phyloP scores from a whole-genome alignment of 2,329 filamentous ascomycete genomes.

The Fusarium tanahbumbuense region DNA sequence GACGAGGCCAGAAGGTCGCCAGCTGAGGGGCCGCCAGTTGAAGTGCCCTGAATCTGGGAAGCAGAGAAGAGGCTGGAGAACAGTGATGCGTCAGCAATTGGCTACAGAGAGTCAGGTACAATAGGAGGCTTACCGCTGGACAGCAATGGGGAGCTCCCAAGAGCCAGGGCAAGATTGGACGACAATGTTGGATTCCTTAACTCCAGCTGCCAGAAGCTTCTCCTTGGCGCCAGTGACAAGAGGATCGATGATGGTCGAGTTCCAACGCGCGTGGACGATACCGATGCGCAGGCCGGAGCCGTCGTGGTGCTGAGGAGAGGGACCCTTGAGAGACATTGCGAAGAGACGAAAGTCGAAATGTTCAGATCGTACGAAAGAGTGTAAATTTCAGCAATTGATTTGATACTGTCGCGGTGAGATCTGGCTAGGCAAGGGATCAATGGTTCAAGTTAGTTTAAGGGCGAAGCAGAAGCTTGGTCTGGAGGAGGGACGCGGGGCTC shows the following conservation, averaged over 20 bases:
- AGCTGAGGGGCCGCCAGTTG: slow-evolving; percentile 70
- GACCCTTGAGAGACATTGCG: slow-evolving; percentile 62
- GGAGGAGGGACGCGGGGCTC: slow-evolving; percentile 40
- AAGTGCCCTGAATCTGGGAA: slow-evolving; percentile 84
- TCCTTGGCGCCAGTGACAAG: slow-evolving; percentile 84
- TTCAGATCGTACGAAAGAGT: not conserved
- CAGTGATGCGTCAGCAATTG: slow-evolving; percentile 26
- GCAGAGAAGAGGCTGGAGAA: slow-evolving; percentile 78
- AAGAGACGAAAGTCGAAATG: not conserved
- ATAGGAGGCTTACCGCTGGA: slow-evolving; percentile 73
- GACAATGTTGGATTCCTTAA: slow-evolving; percentile 88
- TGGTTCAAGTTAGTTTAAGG: slow-evolving; percentile 20
- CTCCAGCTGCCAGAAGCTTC: slow-evolving; percentile 80
- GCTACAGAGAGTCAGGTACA: not conserved
- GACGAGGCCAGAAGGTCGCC: slow-evolving; percentile 80
- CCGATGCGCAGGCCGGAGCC: slow-evolving; percentile 85
- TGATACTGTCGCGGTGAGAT: slow-evolving; percentile 14
- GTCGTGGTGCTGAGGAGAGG: slow-evolving; percentile 68
- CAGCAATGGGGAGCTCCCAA: slow-evolving; percentile 93
- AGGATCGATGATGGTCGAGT: slow-evolving; percentile 85
- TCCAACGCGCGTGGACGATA: slow-evolving; percentile 98
- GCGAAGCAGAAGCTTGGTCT: slow-evolving; percentile 22
- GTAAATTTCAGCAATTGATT: not conserved
- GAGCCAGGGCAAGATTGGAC: slow-evolving; percentile 91
- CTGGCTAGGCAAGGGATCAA: slow-evolving; percentile 8